Evolutionary conservation across 768 basidiomycete genomes (phyloP), one percentile per base, ranked within the genome.

Genomic region (Lactarius akahatsu): DNA sequence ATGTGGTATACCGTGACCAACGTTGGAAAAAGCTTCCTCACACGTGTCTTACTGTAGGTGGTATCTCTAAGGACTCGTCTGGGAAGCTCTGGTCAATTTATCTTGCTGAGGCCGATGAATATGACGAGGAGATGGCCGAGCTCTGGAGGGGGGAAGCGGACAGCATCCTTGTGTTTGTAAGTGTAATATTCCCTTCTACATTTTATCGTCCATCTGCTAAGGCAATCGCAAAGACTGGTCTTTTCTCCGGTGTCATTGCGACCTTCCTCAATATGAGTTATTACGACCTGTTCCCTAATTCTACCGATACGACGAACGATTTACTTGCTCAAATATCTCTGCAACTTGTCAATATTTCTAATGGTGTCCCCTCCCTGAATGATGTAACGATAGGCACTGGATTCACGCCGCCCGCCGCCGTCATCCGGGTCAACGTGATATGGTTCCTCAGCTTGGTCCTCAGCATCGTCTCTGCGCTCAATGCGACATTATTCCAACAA

Each of bases 21-120:
- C 9, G 47, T 9, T 50, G 23, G 47, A 26, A 2, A 13, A 26
- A 6, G n/a, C 47, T 47, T 11, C 4, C 50, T 2, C 16, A 34
- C 20, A 30, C 23, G 6, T n/a, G 34, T 1, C 28, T 18, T 36
- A 20, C 30, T 30, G 28, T 30, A 30, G 56, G 30, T n/a, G 56
- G 34, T 28, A 30, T 36, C 38, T 3, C 30, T 38, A 40, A 26
- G 15, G 59, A 59, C 36, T 23, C 59, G 11, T 40, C 41, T 8
- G 36, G 38, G 11, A 59, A 43, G 28, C n/a, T 59, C 9, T 59
- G 59, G 59, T 59, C 59, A 28, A 40, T 59, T 9, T 59, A 59
- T 26, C 38, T 59, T 4, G 15, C n/a, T 1, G 41, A 59, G 28
- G 36, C 59, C 4, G 28, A 59, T 6, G 8, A 43, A 30, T 4